Evolutionary conservation across 257 asterid species (phyloP).

Genomic region (Lycium ferocissimum): DNA sequence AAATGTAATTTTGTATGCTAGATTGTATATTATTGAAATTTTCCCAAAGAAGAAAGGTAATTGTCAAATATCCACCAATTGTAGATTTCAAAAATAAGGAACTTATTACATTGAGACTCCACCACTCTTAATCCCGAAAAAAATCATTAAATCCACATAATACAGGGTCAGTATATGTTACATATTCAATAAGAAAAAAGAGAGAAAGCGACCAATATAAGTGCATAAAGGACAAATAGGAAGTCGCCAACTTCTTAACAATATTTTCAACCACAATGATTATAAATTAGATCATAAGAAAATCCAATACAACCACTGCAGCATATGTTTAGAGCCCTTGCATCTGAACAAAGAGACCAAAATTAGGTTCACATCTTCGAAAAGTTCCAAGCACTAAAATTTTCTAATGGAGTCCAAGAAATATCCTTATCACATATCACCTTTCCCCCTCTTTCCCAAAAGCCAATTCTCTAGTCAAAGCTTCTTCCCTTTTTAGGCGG

Average conservation of each 20-base stretch:
- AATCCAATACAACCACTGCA: neutral
- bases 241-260: neutral
- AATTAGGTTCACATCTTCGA: slow-evolving; percentile 25
- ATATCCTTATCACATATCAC: slow-evolving; percentile 4
- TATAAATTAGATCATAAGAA: slow-evolving; percentile 1
- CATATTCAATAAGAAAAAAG: neutral
- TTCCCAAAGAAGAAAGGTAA: no score
- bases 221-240: slow-evolving; percentile 3
- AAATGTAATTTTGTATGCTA: no score
- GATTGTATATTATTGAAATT: no score
- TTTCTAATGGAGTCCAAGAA: slow-evolving; percentile 31
- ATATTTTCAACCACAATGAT: slow-evolving; percentile 34
- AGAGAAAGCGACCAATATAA: neutral
- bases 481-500: slow-evolving; percentile 22
- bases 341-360: slow-evolving; percentile 34
- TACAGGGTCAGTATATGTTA: no score
- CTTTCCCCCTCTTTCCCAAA: neutral
- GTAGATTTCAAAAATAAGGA: no score
- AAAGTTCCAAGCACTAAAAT: slow-evolving; percentile 33
- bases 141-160: no score
- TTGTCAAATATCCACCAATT: no score
- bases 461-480: neutral
- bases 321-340: slow-evolving; percentile 7
- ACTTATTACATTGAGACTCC: no score
- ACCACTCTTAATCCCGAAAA: no score